These are phyloP conservation scores for Sphaerulina populicola DNA, from an alignment of 2,329 filamentous ascomycete genomes.

Conservation along the genomic window DNA sequence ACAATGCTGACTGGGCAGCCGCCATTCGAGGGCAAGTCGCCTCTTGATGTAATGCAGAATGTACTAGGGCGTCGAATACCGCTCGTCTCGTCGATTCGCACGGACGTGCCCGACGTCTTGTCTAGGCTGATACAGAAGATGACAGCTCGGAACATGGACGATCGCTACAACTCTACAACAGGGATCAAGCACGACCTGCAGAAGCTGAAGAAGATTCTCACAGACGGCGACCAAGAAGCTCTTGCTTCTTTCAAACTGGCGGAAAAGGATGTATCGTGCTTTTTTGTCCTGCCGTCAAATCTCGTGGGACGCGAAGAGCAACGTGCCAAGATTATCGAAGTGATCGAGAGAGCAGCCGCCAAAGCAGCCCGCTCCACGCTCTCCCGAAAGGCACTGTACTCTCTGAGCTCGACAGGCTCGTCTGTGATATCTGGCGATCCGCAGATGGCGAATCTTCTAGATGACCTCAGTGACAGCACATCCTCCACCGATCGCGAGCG, in stretches of 20 bases:
- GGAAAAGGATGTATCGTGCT: slow-evolving; percentile 80
- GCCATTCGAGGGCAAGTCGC: slow-evolving; percentile 69
- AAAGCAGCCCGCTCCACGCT: slow-evolving; percentile 44
- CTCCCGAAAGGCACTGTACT: slow-evolving; percentile 38
- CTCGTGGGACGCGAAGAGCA: slow-evolving; percentile 76
- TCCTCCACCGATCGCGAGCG: slow-evolving; percentile 39
- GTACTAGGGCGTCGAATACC: slow-evolving; percentile 73
- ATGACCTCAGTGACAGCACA: slow-evolving; percentile 45
- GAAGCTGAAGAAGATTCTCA: slow-evolving; percentile 64
- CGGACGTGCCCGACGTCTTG: slow-evolving; percentile 77
- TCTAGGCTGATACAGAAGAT: slow-evolving; percentile 82
- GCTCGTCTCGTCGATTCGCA: slow-evolving; percentile 64
- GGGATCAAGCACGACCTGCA: slow-evolving; percentile 75
- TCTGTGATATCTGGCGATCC: slow-evolving; percentile 29
- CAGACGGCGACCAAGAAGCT: slow-evolving; percentile 62
- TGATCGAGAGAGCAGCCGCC: slow-evolving; percentile 68
- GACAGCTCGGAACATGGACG: slow-evolving; percentile 77
- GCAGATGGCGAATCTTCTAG: slow-evolving; percentile 21
- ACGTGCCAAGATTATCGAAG: slow-evolving; percentile 57
- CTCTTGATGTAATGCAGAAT: slow-evolving; percentile 84
- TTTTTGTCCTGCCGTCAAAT: slow-evolving; percentile 73
- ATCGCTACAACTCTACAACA: slow-evolving; percentile 82
- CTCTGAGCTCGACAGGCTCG: slow-evolving; percentile 41
- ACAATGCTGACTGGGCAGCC: slow-evolving; percentile 69
- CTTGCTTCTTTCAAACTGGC: slow-evolving; percentile 68